Conservation (phyloP, 768 basidiomycete species). For the Lentinula edodes region DNA sequence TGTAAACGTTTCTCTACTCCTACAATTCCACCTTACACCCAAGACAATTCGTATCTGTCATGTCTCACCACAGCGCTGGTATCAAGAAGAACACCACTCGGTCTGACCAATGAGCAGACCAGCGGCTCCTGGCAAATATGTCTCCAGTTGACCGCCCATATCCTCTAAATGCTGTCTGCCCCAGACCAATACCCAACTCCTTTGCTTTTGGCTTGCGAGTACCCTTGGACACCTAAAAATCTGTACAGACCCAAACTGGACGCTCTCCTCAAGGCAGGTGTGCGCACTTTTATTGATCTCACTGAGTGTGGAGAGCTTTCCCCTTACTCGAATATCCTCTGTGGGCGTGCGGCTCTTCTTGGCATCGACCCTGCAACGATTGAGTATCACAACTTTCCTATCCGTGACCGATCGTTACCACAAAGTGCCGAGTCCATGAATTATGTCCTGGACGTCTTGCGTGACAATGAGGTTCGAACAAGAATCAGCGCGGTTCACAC, state of each 20-base stretch:
- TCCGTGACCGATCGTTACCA: conserved; percentile 67
- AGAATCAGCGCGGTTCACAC: conserved; percentile 73
- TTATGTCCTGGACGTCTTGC: conserved; percentile 49
- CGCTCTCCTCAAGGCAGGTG: conserved; percentile 63
- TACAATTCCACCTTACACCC: background rate
- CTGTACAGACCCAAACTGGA: conserved; percentile 63
- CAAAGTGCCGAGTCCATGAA: conserved; percentile 54
- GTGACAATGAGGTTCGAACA: conserved; percentile 53
- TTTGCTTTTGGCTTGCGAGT: conserved; percentile 71
- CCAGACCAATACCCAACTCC: conserved; percentile 71
- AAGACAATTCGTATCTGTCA: background rate
- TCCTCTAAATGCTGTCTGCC: conserved; percentile 12
- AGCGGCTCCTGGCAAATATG: conserved; percentile 12
- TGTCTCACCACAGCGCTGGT: background rate
- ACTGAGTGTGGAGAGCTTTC: conserved; percentile 76
- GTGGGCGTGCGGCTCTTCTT: conserved; percentile 45
- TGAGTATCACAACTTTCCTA: conserved; percentile 77
- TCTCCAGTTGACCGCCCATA: conserved; percentile 9
- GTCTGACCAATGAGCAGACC: conserved; percentile 5
- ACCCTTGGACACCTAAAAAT: conserved; percentile 66
- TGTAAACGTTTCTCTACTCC: background rate
- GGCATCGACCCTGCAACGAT: conserved; percentile 50
- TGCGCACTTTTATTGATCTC: conserved; percentile 79
- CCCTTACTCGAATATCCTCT: conserved; percentile 56
- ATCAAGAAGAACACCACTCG: background rate